Conservation (phyloP, 148 eudicot genomes). For the Polygonum aviculare region DNA sequence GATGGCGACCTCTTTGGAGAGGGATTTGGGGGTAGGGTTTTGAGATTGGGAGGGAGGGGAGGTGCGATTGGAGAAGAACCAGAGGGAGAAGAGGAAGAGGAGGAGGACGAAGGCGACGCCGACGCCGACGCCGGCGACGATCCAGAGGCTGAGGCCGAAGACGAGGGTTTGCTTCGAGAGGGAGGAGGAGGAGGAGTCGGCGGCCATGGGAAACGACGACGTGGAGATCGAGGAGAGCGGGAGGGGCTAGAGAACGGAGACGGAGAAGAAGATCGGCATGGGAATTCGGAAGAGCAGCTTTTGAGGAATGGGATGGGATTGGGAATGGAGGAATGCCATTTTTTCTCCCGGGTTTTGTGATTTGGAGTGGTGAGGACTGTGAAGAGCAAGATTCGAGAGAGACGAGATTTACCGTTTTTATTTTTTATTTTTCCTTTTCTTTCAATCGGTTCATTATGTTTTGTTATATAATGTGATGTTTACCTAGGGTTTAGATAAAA, state of each 20-base stretch:
- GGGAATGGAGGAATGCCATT: not conserved
- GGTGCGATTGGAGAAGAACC: conserved; percentile 33
- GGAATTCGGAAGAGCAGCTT: not conserved
- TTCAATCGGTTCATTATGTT: too few relatives aligned
- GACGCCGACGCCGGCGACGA: conserved; percentile 32
- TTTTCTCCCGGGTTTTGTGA: not conserved
- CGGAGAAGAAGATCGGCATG: not conserved
- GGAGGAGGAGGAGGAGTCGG: conserved; percentile 3
- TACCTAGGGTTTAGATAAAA: too few relatives aligned
- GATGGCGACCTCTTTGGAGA: not conserved
- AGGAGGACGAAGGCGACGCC: conserved; percentile 42
- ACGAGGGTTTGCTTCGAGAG: conserved; percentile 42
- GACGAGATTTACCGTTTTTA: not conserved
- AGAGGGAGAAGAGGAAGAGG: conserved; percentile 41
- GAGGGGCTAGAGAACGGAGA: not conserved
- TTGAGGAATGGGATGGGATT: not conserved
- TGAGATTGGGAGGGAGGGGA: conserved; percentile 6
- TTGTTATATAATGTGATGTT: too few relatives aligned
- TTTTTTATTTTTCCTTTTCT: not conserved
- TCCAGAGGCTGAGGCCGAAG: conserved; percentile 45
- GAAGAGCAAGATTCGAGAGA: not conserved
- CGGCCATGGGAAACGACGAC: not conserved
- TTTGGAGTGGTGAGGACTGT: not conserved
- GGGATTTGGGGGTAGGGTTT: not conserved
- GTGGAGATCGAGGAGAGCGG: not conserved